Conservation (phyloP, 2,329 filamentous ascomycete species). For the Nectriaceae sp. region DNA sequence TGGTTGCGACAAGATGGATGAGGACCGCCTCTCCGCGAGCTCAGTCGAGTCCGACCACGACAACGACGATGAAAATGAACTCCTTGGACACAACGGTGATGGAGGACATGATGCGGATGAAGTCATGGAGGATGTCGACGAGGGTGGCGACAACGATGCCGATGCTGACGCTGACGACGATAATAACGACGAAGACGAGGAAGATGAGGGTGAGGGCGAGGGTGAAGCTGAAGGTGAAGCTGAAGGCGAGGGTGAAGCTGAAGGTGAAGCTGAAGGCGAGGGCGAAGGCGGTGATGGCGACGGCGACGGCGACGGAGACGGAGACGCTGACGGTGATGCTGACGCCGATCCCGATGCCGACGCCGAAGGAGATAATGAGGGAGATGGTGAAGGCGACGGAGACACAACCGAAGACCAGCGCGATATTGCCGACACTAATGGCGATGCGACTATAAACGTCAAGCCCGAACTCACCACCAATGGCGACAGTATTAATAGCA, state of each 20-base stretch:
- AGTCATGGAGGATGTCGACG: slow-evolving; percentile 55
- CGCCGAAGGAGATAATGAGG: slow-evolving; percentile 44
- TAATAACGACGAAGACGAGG: too few species aligned
- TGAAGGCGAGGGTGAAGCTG: slow-evolving; percentile 24
- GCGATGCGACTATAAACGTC: background rate
- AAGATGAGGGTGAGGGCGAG: slow-evolving; percentile 39
- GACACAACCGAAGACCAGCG: background rate
- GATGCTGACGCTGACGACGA: slow-evolving; percentile 38
- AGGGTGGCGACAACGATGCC: slow-evolving; percentile 39
- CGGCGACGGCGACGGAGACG: slow-evolving; percentile 38
- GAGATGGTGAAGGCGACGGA: slow-evolving; percentile 37
- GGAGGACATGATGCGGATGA: slow-evolving; percentile 53
- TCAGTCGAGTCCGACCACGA: slow-evolving; percentile 37
- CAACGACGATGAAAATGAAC: slow-evolving; percentile 19
- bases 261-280: slow-evolving; percentile 37
- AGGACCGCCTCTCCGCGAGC: slow-evolving; percentile 35
- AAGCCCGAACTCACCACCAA: slow-evolving; percentile 9
- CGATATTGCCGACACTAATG: background rate
- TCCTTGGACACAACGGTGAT: too few species aligned
- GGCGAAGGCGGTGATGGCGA: slow-evolving; percentile 38
- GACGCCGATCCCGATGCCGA: slow-evolving; percentile 44
- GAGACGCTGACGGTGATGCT: slow-evolving; percentile 38
- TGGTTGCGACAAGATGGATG: slow-evolving; percentile 29
- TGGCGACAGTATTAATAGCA: slow-evolving; percentile 36
- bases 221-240: slow-evolving; percentile 42